A percentile compares a stretch with the other conserved stretches of the same genome.
phyloP scores from a whole-genome alignment of 352 stramenopile species.

The Phytophthora nicotianae region DNA sequence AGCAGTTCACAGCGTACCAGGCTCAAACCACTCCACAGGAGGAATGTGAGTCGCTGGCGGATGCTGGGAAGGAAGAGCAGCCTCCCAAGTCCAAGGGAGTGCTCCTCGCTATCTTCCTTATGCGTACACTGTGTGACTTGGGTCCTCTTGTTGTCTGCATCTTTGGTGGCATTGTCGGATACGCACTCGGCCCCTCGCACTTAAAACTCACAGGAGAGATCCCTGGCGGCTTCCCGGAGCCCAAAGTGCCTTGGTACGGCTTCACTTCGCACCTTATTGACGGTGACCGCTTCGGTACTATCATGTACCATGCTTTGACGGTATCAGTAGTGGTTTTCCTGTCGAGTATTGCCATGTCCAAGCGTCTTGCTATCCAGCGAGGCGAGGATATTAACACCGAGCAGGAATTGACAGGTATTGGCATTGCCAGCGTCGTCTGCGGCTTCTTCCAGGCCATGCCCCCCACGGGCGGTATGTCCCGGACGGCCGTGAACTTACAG shows the following conservation, averaged over 20 bases:
- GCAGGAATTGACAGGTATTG: conserved; percentile 24
- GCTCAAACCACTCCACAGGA: conserved; percentile 18
- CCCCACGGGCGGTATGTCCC: conserved; percentile 24
- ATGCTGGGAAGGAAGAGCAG: conserved; percentile 13
- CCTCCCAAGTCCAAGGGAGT: conserved; percentile 6
- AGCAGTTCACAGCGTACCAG: conserved; percentile 20
- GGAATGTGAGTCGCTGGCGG: conserved; percentile 8
- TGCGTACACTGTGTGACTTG: conserved; percentile 22
- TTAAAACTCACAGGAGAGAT: conserved; percentile 23
- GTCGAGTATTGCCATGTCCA: conserved; percentile 30
- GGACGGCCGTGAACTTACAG: conserved; percentile 23
- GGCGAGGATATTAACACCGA: conserved; percentile 25
- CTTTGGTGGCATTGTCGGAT: conserved; percentile 22
- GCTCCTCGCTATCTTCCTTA: conserved; percentile 15
- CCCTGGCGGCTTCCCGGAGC: conserved; percentile 23
- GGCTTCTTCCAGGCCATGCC: conserved; percentile 26
- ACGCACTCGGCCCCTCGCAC: conserved; percentile 16
- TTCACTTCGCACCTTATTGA: conserved; percentile 21
- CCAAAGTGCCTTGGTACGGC: conserved; percentile 24
- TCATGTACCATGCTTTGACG: conserved; percentile 17
- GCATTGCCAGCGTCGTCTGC: conserved; percentile 18
- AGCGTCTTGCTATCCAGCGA: conserved; percentile 24
- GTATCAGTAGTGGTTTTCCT: conserved; percentile 27
- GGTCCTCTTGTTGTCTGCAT: conserved; percentile 27
- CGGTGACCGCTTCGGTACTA: conserved; percentile 23